Conservation (phyloP, 768 basidiomycete species). For the Rhodosporidiobolus odoratus region DNA sequence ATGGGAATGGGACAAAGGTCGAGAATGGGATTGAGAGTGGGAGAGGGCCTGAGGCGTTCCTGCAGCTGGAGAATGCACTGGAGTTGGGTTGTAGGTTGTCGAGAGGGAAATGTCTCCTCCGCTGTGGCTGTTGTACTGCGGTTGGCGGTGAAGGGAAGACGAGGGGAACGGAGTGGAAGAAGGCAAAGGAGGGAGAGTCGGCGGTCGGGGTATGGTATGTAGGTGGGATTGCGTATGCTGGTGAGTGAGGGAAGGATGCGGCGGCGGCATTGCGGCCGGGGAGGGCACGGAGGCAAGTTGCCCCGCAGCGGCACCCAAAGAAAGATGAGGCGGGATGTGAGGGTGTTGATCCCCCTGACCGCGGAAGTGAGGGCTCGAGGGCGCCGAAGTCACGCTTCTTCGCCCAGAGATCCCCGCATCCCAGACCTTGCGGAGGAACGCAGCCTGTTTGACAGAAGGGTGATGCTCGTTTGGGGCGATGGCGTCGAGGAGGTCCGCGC, state of each 20-base stretch:
- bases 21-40: too few relatives aligned
- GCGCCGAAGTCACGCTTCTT: conserved; percentile 13
- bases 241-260: background rate
- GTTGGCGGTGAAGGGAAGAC: background rate
- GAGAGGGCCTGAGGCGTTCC: too few relatives aligned
- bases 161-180: background rate
- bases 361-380: conserved; percentile 11
- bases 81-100: conserved; percentile 18
- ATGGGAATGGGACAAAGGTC: too few relatives aligned
- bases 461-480: conserved; percentile 31
- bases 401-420: conserved; percentile 34
- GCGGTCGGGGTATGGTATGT: background rate
- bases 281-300: background rate
- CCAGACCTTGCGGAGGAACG: conserved; percentile 34
- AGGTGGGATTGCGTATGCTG: background rate
- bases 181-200: background rate
- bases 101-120: conserved; percentile 22
- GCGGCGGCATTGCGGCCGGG: background rate
- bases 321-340: background rate
- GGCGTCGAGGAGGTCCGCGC: conserved; percentile 37
- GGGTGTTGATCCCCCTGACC: background rate
- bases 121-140: background rate
- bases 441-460: conserved; percentile 30
- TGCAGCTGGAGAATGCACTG: conserved; percentile 14
- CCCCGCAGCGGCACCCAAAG: background rate